Conservation (phyloP, 23 red algal genomes). For the Gracilaria vermiculophylla region DNA sequence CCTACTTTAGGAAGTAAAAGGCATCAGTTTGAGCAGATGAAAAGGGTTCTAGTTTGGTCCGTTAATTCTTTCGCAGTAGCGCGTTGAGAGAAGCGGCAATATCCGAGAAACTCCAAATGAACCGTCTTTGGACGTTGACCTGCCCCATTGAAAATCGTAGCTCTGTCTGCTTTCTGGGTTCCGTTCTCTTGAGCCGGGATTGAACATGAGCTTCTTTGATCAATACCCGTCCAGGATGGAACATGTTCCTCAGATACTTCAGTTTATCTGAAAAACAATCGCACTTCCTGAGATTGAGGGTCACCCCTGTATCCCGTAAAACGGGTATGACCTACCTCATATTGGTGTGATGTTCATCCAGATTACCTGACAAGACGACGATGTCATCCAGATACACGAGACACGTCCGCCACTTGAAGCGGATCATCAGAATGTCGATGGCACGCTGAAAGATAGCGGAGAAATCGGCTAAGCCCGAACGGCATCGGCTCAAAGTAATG, state of each 20-base stretch:
- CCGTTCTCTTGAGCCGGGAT: not conserved
- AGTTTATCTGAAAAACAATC: no score
- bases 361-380: no score
- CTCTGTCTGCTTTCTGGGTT: constrained; percentile 11
- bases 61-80: constrained; percentile 6
- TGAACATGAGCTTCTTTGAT: not conserved
- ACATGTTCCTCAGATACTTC: not conserved
- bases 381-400: no score
- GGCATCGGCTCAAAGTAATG: no score
- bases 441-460: no score
- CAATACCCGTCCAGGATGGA: constrained; percentile 19
- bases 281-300: no score
- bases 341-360: not conserved
- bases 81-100: not conserved
- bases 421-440: no score
- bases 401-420: no score
- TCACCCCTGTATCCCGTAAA: not conserved
- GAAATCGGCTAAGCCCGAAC: no score
- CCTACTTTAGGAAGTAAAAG: not conserved
- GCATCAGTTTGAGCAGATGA: not conserved
- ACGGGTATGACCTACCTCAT: not conserved
- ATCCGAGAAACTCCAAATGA: not conserved
- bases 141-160: constrained; percentile 4
- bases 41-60: not conserved
- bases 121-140: constrained; percentile 10